phyloP scores from a whole-genome alignment of 2,329 filamentous ascomycete species.

The Pseudohalonectria lignicola region DNA sequence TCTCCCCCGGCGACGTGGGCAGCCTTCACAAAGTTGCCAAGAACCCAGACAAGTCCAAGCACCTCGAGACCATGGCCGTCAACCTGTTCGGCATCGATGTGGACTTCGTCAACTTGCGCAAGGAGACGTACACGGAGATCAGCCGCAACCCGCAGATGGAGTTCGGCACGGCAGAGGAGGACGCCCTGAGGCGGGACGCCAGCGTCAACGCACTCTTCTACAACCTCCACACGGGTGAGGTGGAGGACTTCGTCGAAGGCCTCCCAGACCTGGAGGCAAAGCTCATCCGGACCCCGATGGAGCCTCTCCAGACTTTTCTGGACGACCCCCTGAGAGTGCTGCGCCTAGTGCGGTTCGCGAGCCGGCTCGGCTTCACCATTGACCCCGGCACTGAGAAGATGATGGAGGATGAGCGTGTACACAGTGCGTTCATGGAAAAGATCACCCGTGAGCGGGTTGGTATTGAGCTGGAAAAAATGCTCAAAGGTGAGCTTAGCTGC shows the following conservation, averaged over 20 bases:
- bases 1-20: conserved; percentile 50
- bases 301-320: conserved; percentile 84
- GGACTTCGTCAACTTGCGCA: conserved; percentile 88
- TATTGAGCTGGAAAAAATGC: conserved; percentile 82
- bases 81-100: conserved; percentile 78
- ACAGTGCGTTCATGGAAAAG: conserved; percentile 69
- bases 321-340: conserved; percentile 86
- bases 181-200: conserved; percentile 80
- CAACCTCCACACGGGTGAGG: conserved; percentile 66
- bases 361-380: conserved; percentile 70
- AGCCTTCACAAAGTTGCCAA: conserved; percentile 79
- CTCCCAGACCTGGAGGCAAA: conserved; percentile 61
- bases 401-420: conserved; percentile 73
- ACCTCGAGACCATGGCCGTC: conserved; percentile 84
- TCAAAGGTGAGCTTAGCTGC: conserved; percentile 44
- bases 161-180: conserved; percentile 84
- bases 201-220: conserved; percentile 96
- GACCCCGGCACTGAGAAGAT: conserved; percentile 54
- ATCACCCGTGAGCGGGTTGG: conserved; percentile 88
- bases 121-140: conserved; percentile 81
- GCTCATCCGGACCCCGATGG: conserved; percentile 74
- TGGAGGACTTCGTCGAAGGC: conserved; percentile 83
- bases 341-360: conserved; percentile 81
- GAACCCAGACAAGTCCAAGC: conserved; percentile 94
- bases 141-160: conserved; percentile 88